phyloP scores from a whole-genome alignment of 768 basidiomycete genomes.

The Leccinum uliginosum region DNA sequence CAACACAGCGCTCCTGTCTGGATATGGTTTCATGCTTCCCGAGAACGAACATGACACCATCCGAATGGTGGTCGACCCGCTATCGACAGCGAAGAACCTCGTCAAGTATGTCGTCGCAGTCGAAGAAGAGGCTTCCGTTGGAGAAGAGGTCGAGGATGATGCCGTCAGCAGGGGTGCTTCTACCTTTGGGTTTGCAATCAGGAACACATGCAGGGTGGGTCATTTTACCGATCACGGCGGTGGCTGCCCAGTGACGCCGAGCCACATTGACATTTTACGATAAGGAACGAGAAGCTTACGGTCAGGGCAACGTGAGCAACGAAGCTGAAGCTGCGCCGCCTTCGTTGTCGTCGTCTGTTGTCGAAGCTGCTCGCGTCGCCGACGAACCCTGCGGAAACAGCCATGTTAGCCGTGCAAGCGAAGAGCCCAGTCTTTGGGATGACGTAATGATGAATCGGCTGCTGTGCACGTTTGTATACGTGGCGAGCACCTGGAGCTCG shows the following conservation, averaged over 20 bases:
- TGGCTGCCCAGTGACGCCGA: constrained; percentile 8
- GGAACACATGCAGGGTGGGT: constrained; percentile 27
- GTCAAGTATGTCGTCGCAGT: constrained; percentile 12
- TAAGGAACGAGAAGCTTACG: constrained; percentile 14
- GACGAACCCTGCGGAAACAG: neutral
- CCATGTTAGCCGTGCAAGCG: constrained; percentile 2
- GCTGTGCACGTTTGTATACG: constrained; percentile 16
- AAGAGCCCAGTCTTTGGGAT: constrained; percentile 10
- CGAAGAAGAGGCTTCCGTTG: constrained; percentile 1
- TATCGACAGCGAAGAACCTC: constrained; percentile 10
- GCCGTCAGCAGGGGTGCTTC: constrained; percentile 16
- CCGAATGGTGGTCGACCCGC: constrained; percentile 27
- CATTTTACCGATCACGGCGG: constrained; percentile 23
- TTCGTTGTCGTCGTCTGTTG: constrained; percentile 2
- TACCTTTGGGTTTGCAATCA: constrained; percentile 11
- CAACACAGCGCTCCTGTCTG: constrained; percentile 62
- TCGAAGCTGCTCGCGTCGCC: neutral
- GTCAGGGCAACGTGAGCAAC: constrained; percentile 18
- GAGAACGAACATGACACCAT: constrained; percentile 66
- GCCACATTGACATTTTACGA: constrained; percentile 16
- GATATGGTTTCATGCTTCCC: constrained; percentile 74
- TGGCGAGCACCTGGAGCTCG: constrained; percentile 20
- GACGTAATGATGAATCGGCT: constrained; percentile 7
- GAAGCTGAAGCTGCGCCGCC: constrained; percentile 4
- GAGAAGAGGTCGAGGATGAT: constrained; percentile 6